Conservation (phyloP, 305 asterid species). For the Fraxinus latifolia region DNA sequence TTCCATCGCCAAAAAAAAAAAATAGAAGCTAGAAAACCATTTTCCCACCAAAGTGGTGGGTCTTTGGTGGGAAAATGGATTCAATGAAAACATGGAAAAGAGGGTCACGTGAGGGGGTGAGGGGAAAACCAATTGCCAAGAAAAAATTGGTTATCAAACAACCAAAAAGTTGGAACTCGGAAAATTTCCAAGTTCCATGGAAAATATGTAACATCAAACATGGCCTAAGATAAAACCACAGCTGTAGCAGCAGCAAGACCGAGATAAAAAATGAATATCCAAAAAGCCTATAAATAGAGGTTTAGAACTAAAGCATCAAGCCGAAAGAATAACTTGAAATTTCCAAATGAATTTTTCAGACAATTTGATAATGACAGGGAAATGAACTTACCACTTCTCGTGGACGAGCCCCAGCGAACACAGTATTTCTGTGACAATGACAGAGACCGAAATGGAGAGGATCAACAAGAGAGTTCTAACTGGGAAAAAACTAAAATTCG, state of each 20-base stretch:
- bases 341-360: conserved; percentile 2
- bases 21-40: too few relatives aligned
- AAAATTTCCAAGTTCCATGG: too few relatives aligned
- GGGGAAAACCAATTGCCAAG: too few relatives aligned
- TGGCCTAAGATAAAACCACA: not conserved
- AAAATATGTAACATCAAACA: too few relatives aligned
- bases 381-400: conserved; percentile 68
- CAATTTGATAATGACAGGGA: conserved; percentile 14
- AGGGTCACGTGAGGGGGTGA: too few relatives aligned
- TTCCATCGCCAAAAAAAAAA: too few relatives aligned
- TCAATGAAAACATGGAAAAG: too few relatives aligned
- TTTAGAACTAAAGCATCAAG: conserved; percentile 2
- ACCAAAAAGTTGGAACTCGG: too few relatives aligned
- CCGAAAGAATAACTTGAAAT: not conserved
- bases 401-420: conserved; percentile 83
- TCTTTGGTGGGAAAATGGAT: too few relatives aligned
- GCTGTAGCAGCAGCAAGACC: not conserved
- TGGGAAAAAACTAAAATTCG: conserved; percentile 6
- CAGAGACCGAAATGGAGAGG: conserved; percentile 16
- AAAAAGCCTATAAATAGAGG: not conserved
- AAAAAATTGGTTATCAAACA: too few relatives aligned
- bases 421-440: conserved; percentile 55
- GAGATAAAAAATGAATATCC: not conserved
- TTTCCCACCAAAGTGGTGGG: too few relatives aligned
- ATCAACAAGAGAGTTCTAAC: conserved; percentile 15